Evolutionary conservation across 371 early-diverging fungal species (phyloP).

Genomic region (Apophysomyces trapeziformis): DNA sequence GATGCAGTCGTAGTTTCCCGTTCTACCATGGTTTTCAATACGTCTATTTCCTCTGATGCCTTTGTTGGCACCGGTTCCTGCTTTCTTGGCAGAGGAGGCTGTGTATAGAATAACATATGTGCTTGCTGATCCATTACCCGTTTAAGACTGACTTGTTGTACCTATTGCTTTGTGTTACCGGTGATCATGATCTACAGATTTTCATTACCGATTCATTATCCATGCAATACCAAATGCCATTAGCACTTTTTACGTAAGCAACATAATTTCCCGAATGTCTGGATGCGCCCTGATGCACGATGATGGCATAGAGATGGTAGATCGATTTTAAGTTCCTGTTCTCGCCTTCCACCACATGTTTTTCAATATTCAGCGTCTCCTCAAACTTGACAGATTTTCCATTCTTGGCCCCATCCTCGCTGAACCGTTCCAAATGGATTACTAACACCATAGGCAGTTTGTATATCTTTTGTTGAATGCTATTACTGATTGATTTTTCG

Average conservation of each 20-base stretch:
- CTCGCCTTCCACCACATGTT: slow-evolving; percentile 38
- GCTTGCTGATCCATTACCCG: slow-evolving; percentile 75
- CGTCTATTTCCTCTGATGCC: neutral
- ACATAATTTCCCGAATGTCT: slow-evolving; percentile 84
- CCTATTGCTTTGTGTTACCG: slow-evolving; percentile 27
- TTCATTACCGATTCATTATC: slow-evolving; percentile 73
- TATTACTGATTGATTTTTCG: slow-evolving; percentile 64
- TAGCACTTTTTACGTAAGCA: slow-evolving; percentile 77
- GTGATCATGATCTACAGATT: neutral
- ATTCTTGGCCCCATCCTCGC: slow-evolving; percentile 62
- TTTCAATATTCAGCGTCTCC: slow-evolving; percentile 46
- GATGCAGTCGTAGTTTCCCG: neutral
- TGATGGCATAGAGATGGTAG: slow-evolving; percentile 75
- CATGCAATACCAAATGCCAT: slow-evolving; percentile 86
- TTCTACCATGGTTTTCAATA: slow-evolving; percentile 17
- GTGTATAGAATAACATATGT: slow-evolving; percentile 83
- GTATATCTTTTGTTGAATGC: slow-evolving; percentile 70
- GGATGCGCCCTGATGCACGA: slow-evolving; percentile 80
- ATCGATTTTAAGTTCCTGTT: slow-evolving; percentile 33
- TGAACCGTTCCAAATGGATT: slow-evolving; percentile 82
- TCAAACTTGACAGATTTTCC: slow-evolving; percentile 53
- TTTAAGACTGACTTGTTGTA: slow-evolving; percentile 70
- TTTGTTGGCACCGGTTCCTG: slow-evolving; percentile 18
- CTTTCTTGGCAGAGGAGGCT: slow-evolving; percentile 24
- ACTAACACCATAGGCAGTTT: slow-evolving; percentile 71